Evolutionary conservation across 2,329 filamentous ascomycete genomes (phyloP), one percentile per base, ranked within the genome.

Genomic region (Stemphylium vesicarium): DNA sequence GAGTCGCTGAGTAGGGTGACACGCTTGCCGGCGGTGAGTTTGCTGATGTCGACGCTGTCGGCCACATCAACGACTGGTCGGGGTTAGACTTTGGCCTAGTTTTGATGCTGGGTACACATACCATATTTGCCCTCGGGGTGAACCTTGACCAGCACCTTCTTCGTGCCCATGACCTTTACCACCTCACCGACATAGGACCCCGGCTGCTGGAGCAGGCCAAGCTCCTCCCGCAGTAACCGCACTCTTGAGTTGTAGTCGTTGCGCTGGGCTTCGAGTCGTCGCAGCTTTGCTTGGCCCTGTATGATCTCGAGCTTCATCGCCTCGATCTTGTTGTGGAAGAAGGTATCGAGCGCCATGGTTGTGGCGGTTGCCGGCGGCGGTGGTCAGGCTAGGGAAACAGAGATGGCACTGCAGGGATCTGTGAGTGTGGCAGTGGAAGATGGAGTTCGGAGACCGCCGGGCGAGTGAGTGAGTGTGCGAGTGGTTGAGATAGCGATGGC

Each of bases 321-420:
- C 91, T 99, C 95, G 81, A 98, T 98, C 85, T 99, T 99, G 85
- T 98, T 98, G 82, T 95, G 91, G 80, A 96, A 99, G 83, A 97
- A 99, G 80, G 90, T 96, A 80, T 98, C 95, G 81, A 99, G 91
- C 86, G 94, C 93, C 95, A 99, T 99, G 77, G 75, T 88, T 85
- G 78, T 72, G 73, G 72, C 63, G 65, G 68, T 59, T 59, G 65
- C 62, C 59, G 55, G 37, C 32, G 47, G 47, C 53, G 56, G 53
- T 59, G 53, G 50, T 37, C 38, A 32, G 47, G 29, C 35, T 51
- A 33, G 33, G 16, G 22, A 24, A 33, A 35, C 10, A 45, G 20
- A 16, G 33, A 35, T 33, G 44, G 40, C 12, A 44, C 10, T 11
- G 41, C 18, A 32, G 3, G 20, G 6, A 11, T 4, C 2, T 37